Evolutionary conservation across 768 basidiomycete species (phyloP).

Genomic region (Rhodotorula toruloides): DNA sequence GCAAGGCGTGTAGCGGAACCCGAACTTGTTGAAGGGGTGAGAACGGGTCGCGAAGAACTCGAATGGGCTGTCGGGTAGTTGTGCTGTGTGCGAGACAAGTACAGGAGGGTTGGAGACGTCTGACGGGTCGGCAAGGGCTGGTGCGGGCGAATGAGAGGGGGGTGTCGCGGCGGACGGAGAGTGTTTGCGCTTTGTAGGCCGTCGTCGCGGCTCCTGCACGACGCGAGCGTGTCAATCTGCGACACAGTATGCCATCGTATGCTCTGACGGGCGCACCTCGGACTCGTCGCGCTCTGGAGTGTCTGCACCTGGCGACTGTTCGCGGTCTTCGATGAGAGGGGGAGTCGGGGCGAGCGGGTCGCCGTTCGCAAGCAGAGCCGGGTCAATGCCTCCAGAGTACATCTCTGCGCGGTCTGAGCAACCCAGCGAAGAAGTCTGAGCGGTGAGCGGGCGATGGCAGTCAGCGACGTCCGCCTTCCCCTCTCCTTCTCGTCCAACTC

Average conservation of each 20-base stretch:
- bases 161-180: not conserved
- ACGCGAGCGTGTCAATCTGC: no score
- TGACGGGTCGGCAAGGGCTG: not conserved
- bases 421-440: no score
- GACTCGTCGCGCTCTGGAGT: not conserved
- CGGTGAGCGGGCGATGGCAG: not conserved
- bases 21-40: slow-evolving; percentile 43
- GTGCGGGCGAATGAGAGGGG: not conserved
- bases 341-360: not conserved
- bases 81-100: slow-evolving; percentile 5
- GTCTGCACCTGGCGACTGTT: not conserved
- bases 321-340: not conserved
- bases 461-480: no score
- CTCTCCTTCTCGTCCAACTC: no score
- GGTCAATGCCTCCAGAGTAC: not conserved
- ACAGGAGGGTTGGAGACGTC: slow-evolving; percentile 14
- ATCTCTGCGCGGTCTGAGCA: not conserved
- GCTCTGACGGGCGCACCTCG: not conserved
- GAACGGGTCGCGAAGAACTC: slow-evolving; percentile 43
- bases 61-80: slow-evolving; percentile 5
- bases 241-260: no score
- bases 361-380: not conserved
- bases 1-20: slow-evolving; percentile 50
- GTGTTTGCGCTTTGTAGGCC: slow-evolving; percentile 10
- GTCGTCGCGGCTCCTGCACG: slow-evolving; percentile 11